Conservation (phyloP, 139 green algal species). For the Chlamydomonas urium region DNA sequence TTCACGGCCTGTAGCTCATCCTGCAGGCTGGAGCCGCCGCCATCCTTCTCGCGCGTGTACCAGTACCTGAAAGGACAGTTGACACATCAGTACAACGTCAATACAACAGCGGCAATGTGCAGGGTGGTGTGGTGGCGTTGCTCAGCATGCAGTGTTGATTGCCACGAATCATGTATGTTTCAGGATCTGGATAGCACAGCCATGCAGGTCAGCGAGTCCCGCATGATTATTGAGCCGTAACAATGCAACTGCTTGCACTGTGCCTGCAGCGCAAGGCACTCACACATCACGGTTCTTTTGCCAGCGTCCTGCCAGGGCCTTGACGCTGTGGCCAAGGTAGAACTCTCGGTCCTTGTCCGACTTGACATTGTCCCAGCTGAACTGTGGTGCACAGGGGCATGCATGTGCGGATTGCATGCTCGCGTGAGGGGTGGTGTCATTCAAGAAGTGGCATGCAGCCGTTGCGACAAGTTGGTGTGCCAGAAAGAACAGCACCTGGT, state of each 20-base stretch:
- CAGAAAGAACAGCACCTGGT: constrained; percentile 2
- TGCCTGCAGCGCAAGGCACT: no score
- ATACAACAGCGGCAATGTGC: neutral
- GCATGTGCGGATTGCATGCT: neutral
- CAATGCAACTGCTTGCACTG: no score
- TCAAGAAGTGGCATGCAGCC: neutral
- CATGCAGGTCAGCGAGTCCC: no score
- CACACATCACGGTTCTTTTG: constrained; percentile 32
- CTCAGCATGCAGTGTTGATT: neutral
- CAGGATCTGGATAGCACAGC: no score
- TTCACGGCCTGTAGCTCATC: constrained; percentile 30
- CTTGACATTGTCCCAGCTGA: constrained; percentile 41
- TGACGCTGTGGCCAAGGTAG: constrained; percentile 36
- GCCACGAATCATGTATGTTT: neutral
- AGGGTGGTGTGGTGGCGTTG: no score
- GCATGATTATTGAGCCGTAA: no score
- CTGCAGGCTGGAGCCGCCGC: neutral
- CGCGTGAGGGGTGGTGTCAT: neutral
- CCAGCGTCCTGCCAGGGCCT: constrained; percentile 33
- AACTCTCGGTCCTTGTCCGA: constrained; percentile 30
- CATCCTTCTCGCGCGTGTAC: constrained; percentile 27
- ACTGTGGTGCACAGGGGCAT: constrained; percentile 23
- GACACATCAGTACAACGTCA: neutral
- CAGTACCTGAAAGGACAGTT: no score
- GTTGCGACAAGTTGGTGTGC: neutral